These are phyloP conservation scores for Xylaria acuta DNA, from an alignment of 495 filamentous ascomycete species.

Conservation along the genomic window DNA sequence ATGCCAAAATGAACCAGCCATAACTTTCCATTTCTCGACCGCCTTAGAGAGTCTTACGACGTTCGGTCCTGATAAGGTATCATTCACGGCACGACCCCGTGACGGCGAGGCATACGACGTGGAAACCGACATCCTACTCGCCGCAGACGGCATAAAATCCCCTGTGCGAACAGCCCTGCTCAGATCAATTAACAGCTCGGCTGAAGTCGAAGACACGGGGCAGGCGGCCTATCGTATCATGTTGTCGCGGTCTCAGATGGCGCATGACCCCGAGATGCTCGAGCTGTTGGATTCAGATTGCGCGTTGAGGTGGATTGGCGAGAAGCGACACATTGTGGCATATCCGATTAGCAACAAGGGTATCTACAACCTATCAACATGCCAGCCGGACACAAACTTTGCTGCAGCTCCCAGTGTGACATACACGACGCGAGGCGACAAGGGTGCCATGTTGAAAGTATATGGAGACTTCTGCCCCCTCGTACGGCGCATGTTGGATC, in stretches of 20 bases:
- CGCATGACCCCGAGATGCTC: slow-evolving; percentile 69
- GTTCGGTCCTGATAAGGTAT: slow-evolving; percentile 58
- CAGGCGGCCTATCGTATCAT: slow-evolving; percentile 89
- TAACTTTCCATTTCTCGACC: slow-evolving; percentile 73
- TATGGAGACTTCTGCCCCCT: slow-evolving; percentile 75
- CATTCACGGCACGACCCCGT: slow-evolving; percentile 63
- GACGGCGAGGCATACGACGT: slow-evolving; percentile 62
- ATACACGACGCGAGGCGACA: slow-evolving; percentile 77
- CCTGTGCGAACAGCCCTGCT: slow-evolving; percentile 68
- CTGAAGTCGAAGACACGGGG: slow-evolving; percentile 71
- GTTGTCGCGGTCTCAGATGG: slow-evolving; percentile 71
- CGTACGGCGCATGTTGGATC: slow-evolving; percentile 73
- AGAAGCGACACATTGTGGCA: slow-evolving; percentile 80
- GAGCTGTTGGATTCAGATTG: slow-evolving; percentile 68
- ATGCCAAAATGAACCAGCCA: slow-evolving; percentile 66
- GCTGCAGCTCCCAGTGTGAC: slow-evolving; percentile 73
- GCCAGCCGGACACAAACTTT: slow-evolving; percentile 77
- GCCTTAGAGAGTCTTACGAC: slow-evolving; percentile 59
- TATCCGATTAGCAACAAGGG: slow-evolving; percentile 77
- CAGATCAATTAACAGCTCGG: slow-evolving; percentile 56
- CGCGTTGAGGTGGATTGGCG: slow-evolving; percentile 82
- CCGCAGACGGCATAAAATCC: slow-evolving; percentile 77
- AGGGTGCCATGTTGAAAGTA: slow-evolving; percentile 69
- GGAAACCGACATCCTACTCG: slow-evolving; percentile 72
- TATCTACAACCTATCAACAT: slow-evolving; percentile 80